Conservation (phyloP, 805 yeast genomes). For the Wickerhamomyces strasburgensis region DNA sequence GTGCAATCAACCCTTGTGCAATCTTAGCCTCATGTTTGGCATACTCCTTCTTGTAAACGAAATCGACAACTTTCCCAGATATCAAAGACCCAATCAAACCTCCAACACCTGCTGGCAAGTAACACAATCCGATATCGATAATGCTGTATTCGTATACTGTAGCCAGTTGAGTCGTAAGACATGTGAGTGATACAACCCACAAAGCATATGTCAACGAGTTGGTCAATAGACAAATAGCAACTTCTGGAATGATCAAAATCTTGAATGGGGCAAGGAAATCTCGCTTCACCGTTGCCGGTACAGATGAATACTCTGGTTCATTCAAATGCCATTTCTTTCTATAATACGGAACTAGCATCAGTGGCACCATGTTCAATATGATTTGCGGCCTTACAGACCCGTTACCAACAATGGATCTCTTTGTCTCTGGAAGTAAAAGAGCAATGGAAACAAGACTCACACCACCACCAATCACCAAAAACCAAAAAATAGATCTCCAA, state of each 20-base stretch:
- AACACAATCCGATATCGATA: conserved; percentile 62
- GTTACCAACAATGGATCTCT: conserved; percentile 67
- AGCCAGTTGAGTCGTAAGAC: conserved; percentile 52
- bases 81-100: conserved; percentile 55
- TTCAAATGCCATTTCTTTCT: conserved; percentile 23
- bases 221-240: conserved; percentile 47
- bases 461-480: conserved; percentile 62
- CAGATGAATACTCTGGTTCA: conserved; percentile 28
- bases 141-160: conserved; percentile 45
- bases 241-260: conserved; percentile 39
- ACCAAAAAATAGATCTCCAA: conserved; percentile 82
- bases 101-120: conserved; percentile 69
- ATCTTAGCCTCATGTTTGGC: conserved; percentile 17
- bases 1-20: conserved; percentile 18
- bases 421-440: conserved; percentile 66
- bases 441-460: conserved; percentile 31
- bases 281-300: conserved; percentile 21
- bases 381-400: conserved; percentile 54
- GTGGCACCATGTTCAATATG: conserved; percentile 40
- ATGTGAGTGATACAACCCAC: conserved; percentile 68
- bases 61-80: conserved; percentile 55
- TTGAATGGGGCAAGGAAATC: conserved; percentile 36
- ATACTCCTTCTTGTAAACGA: conserved; percentile 29
- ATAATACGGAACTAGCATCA: conserved; percentile 24
- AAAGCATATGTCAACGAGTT: conserved; percentile 59